Evolutionary conservation across 306 rosid species (phyloP), one percentile per base, ranked within the genome.

Genomic region (Begonia peltatifolia): DNA sequence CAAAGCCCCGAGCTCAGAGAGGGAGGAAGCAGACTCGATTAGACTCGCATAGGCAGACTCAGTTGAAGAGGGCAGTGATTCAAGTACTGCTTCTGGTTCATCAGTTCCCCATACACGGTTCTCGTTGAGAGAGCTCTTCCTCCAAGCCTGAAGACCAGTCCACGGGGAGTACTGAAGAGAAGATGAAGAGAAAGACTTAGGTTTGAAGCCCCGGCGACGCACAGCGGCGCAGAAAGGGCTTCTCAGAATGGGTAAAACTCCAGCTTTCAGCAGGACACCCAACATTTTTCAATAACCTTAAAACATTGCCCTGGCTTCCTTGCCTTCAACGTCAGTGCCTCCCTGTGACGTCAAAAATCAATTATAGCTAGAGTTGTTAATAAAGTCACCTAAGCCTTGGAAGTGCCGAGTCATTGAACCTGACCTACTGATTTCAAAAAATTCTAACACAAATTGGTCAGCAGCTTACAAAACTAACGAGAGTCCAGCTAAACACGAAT

Each of bases 131-230:
- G 92, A 74, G 64, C 54, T 72, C 12, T 58, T 69, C 47, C 94
- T 78, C 97, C 97, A 90, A 14, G 75, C 53, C 53, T 68, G 52
- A 44, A 90, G 87, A 71, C 94, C 95, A 1, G 79, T 63, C 92
- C 94, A 90, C 0, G 77, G 68, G 0, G 84, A 61, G 56, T 63
- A 50, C 12, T 65, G 59, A 15, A 46, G 54, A 59, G 74, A 55
- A 1, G 63, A 54, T 46, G 62, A 61, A 47, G 57, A 65, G 15
- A 60, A 38, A 7, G 58, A 52, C 3, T 51, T 62, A 50, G 60
- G 58, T 7, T 62, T 74, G 62, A 72, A 58, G 62, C 48, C 42
- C 13, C 18, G 56, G 41, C 38, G 49, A 44, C 63, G 55, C 49
- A 35, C 4, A 20, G 42, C 9, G 41, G 68, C 30, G 57, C 25